Conservation (phyloP, 495 filamentous ascomycete species). For the Aspergillus haitiensis region DNA sequence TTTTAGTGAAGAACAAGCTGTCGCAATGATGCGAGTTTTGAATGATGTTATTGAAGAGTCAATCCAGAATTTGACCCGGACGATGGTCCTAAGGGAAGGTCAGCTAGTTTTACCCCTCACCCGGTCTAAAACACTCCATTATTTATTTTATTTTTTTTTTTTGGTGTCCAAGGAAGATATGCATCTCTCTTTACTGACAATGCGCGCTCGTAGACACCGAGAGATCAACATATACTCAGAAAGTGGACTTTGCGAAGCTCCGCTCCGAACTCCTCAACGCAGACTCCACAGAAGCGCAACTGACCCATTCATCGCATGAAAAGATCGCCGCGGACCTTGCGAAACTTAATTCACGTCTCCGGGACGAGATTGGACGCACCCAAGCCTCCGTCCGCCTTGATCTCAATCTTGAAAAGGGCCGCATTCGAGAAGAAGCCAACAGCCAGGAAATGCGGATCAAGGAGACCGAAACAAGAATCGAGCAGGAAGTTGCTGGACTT, state of each 20-base stretch:
- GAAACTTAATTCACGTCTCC: slow-evolving; percentile 81
- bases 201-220: slow-evolving; percentile 45
- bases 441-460: slow-evolving; percentile 97
- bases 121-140: background rate
- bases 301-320: slow-evolving; percentile 88
- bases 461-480: slow-evolving; percentile 97
- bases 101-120: slow-evolving; percentile 5
- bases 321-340: slow-evolving; percentile 90
- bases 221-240: slow-evolving; percentile 88
- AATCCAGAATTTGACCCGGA: slow-evolving; percentile 96
- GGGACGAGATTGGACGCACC: slow-evolving; percentile 91
- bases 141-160: background rate
- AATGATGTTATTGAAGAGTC: slow-evolving; percentile 98
- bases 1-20: slow-evolving; percentile 92
- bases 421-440: slow-evolving; percentile 95
- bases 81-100: slow-evolving; percentile 97
- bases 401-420: slow-evolving; percentile 93
- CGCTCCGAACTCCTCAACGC: slow-evolving; percentile 88
- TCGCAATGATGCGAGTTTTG: slow-evolving; percentile 95
- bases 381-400: slow-evolving; percentile 90
- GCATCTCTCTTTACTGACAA: background rate
- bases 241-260: slow-evolving; percentile 98
- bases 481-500: slow-evolving; percentile 92
- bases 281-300: slow-evolving; percentile 84
- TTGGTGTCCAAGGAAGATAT: background rate